Percentiles rank a stretch among this genome's conserved stretches.
These are phyloP conservation scores for Penicillium arizonense DNA, from an alignment of 495 filamentous ascomycete genomes.

Conservation along the genomic window DNA sequence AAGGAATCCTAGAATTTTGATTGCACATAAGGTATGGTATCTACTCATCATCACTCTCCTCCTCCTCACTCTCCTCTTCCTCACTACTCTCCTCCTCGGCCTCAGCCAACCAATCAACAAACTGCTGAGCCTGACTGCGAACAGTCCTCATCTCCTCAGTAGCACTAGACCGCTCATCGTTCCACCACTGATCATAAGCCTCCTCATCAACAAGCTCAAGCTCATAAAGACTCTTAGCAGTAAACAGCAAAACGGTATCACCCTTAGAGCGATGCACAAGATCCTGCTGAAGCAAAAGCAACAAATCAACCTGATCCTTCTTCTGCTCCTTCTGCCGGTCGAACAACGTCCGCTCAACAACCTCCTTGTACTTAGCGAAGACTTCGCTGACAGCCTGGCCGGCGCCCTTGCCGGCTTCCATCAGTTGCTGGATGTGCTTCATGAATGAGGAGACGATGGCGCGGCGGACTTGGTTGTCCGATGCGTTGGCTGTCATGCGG, in stretches of 20 bases:
- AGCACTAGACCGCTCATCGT: constrained; percentile 59
- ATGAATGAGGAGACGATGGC: constrained; percentile 84
- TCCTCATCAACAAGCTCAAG: constrained; percentile 87
- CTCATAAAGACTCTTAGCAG: constrained; percentile 78
- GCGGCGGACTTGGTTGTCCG: constrained; percentile 80
- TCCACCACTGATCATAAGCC: constrained; percentile 87
- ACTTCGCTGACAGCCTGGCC: constrained; percentile 65
- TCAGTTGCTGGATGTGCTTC: constrained; percentile 72
- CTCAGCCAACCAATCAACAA: constrained; percentile 84
- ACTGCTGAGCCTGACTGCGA: constrained; percentile 66
- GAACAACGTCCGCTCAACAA: constrained; percentile 59
- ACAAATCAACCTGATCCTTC: constrained; percentile 79
- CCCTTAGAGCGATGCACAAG: constrained; percentile 57
- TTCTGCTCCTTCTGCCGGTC: constrained; percentile 57
- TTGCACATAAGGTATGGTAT: background rate
- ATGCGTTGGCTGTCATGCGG: constrained; percentile 84
- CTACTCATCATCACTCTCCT: constrained; percentile 25
- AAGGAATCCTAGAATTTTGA: too few relatives aligned
- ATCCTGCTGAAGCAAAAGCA: constrained; percentile 79
- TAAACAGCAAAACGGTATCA: constrained; percentile 68
- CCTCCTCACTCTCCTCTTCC: constrained; percentile 54
- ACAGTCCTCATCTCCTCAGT: constrained; percentile 67
- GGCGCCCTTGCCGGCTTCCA: constrained; percentile 56
- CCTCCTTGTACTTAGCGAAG: constrained; percentile 52
- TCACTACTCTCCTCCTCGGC: constrained; percentile 77